Evolutionary conservation across 805 yeast genomes (phyloP).

Genomic region (Vanderwaltozyma yarrowii): DNA sequence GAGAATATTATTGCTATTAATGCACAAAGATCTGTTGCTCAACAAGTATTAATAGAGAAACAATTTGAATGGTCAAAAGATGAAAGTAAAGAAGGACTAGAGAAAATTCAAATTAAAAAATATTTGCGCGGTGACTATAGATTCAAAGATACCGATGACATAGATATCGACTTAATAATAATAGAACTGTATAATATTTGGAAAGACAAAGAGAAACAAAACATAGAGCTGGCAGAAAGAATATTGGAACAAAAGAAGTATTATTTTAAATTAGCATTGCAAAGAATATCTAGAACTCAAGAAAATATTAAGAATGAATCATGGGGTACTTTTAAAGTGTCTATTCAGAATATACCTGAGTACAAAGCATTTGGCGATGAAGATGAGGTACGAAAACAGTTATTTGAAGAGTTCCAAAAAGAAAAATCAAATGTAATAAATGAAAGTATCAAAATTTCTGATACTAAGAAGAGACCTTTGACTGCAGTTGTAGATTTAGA

Average conservation of each 20-base stretch:
- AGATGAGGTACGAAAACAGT: conserved; percentile 20
- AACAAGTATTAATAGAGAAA: conserved; percentile 37
- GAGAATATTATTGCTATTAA: conserved; percentile 45
- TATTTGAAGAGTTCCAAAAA: conserved; percentile 29
- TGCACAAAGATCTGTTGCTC: conserved; percentile 50
- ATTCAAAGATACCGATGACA: conserved; percentile 20
- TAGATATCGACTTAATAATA: conserved; percentile 23
- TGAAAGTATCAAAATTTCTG: conserved; percentile 2
- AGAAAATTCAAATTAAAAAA: conserved; percentile 11
- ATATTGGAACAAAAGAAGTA: conserved; percentile 16
- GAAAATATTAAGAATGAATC: conserved; percentile 18
- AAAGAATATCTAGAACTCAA: conserved; percentile 15
- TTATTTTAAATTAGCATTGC: conserved; percentile 19
- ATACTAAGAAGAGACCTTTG: conserved; percentile 19
- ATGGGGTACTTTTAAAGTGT: conserved; percentile 30
- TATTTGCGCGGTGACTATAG: conserved; percentile 14
- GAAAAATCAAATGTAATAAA: conserved; percentile 8
- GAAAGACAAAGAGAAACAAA: conserved; percentile 16
- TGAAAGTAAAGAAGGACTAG: conserved; percentile 11
- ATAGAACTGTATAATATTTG: conserved; percentile 20
- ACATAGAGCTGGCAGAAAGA: conserved; percentile 10
- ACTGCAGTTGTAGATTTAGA: conserved; percentile 26
- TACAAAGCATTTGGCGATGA: conserved; percentile 27
- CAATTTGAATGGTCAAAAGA: conserved; percentile 18
- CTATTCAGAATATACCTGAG: conserved; percentile 26